Conservation (phyloP, 2,329 filamentous ascomycete genomes). For the Teratosphaeria pseudoeucalypti region DNA sequence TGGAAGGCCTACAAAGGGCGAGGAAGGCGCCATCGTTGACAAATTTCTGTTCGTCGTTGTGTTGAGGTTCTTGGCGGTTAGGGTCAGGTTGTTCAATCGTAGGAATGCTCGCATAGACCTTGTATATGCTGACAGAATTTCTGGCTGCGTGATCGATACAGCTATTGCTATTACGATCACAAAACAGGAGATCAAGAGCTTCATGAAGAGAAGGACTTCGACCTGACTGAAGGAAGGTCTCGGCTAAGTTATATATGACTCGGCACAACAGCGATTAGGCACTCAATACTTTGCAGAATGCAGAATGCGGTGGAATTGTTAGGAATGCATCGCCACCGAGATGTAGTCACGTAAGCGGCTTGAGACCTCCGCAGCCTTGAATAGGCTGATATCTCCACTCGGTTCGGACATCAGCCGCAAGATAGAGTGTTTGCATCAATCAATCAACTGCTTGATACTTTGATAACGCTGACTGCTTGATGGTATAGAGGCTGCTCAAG, state of each 20-base stretch:
- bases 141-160: constrained; percentile 20
- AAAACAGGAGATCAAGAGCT: constrained; percentile 27
- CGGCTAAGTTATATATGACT: not conserved
- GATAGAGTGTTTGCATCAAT: not conserved
- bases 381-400: not conserved
- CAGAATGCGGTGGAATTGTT: not conserved
- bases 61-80: constrained; percentile 15
- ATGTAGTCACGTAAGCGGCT: not conserved
- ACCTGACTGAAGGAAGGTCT: constrained; percentile 3
- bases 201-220: constrained; percentile 11
- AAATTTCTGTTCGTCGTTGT: constrained; percentile 22
- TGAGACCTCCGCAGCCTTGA: not conserved
- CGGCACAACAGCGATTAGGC: constrained; percentile 1
- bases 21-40: constrained; percentile 20
- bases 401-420: not conserved
- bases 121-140: constrained; percentile 18
- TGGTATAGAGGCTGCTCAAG: too few species aligned
- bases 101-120: constrained; percentile 29
- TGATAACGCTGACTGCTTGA: too few species aligned
- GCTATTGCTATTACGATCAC: constrained; percentile 32
- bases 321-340: not conserved
- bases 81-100: constrained; percentile 17
- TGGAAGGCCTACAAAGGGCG: constrained; percentile 37
- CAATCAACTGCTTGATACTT: too few species aligned
- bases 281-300: not conserved